These are phyloP conservation scores for Spatholobus suberectus DNA, from an alignment of 306 rosid genomes.

Conservation along the genomic window DNA sequence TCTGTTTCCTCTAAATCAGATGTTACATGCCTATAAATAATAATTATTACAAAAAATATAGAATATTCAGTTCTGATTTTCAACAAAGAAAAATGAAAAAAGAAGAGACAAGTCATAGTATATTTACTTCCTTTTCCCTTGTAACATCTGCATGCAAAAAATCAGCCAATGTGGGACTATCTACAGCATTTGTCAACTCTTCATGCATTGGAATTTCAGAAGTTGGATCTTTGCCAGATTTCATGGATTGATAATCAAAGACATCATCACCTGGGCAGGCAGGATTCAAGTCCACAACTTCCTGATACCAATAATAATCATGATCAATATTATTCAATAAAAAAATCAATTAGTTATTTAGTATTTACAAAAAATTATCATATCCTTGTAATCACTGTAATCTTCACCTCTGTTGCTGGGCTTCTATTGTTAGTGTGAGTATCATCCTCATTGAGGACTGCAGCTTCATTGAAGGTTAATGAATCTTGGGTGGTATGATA, in stretches of 20 bases:
- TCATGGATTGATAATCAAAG: slow-evolving; percentile 51
- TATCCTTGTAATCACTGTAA: slow-evolving; percentile 24
- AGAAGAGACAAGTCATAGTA: slow-evolving; percentile 6
- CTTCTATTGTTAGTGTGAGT: slow-evolving; percentile 24
- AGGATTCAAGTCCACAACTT: slow-evolving; percentile 49
- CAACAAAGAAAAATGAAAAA: slow-evolving; percentile 19
- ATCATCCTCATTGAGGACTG: slow-evolving; percentile 25
- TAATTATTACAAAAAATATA: no score
- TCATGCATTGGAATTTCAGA: slow-evolving; percentile 52
- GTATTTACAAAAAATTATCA: slow-evolving; percentile 24
- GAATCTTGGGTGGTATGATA: slow-evolving; percentile 40
- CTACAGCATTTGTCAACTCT: slow-evolving; percentile 49
- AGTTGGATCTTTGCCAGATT: slow-evolving; percentile 45
- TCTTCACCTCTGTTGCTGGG: slow-evolving; percentile 47
- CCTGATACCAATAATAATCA: slow-evolving; percentile 54
- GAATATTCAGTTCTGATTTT: no score
- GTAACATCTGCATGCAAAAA: slow-evolving; percentile 51
- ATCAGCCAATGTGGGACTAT: slow-evolving; percentile 51
- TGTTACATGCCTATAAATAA: no score
- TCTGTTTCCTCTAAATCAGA: no score
- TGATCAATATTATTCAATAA: slow-evolving; percentile 11
- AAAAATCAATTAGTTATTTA: slow-evolving; percentile 19
- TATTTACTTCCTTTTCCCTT: slow-evolving; percentile 51
- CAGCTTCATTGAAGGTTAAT: slow-evolving; percentile 21
- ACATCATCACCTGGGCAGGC: slow-evolving; percentile 35